A percentile compares a stretch with the other conserved stretches of the same genome.
Evolutionary conservation across 2,329 filamentous ascomycete species (phyloP).

Genomic region (Coleophoma crateriformis): DNA sequence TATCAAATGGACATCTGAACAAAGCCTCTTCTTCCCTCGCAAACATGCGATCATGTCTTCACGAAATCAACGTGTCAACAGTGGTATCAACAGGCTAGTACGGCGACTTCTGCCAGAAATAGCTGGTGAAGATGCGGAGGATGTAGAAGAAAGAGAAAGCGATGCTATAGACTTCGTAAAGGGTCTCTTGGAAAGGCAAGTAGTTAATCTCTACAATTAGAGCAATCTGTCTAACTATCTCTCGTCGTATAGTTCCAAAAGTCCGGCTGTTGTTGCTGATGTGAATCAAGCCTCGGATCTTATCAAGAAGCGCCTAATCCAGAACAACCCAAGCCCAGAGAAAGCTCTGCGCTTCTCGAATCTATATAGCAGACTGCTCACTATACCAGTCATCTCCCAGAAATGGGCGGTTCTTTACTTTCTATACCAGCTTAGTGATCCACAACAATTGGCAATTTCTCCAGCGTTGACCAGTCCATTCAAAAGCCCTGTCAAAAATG

Average conservation of each 20-base stretch:
- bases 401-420: conserved; percentile 98
- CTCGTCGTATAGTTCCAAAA: conserved; percentile 14
- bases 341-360: conserved; percentile 83
- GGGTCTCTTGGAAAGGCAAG: conserved; percentile 35
- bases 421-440: conserved; percentile 76
- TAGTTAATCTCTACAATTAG: background rate
- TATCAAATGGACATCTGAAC: background rate
- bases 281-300: conserved; percentile 90
- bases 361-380: conserved; percentile 80
- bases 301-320: conserved; percentile 82
- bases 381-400: conserved; percentile 86
- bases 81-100: conserved; percentile 75
- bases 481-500: conserved; percentile 22
- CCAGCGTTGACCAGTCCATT: conserved; percentile 24
- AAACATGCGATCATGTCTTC: conserved; percentile 27
- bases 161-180: conserved; percentile 47
- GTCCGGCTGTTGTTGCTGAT: conserved; percentile 31
- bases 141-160: conserved; percentile 63
- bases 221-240: background rate
- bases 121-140: conserved; percentile 60
- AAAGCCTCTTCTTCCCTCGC: conserved; percentile 4
- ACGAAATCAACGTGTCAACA: conserved; percentile 59
- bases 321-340: conserved; percentile 66
- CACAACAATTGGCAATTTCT: conserved; percentile 20
- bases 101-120: conserved; percentile 65